Evolutionary conservation across 2,329 filamentous ascomycete species (phyloP), one percentile per base, ranked within the genome.

Genomic region (Diplodia scrobiculata): DNA sequence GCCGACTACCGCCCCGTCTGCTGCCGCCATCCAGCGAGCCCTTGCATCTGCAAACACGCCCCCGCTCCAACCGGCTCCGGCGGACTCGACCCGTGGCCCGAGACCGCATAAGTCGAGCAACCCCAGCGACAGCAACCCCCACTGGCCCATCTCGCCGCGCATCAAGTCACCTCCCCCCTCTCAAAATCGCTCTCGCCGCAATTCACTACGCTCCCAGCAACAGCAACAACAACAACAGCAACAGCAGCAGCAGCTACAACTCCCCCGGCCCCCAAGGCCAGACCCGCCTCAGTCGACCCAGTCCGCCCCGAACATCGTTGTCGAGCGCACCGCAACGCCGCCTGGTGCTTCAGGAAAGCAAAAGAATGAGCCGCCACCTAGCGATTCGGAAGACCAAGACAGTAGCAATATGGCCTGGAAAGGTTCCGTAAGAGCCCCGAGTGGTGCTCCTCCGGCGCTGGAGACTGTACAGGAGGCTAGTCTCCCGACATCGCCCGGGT

Each of bases 381-480:
- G 72, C 71, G 78, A 78, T 63, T 69, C 72, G 34, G 78, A 79
- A 19, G 74, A 78, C 63, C 76, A 79, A 63, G 68, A 71, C 47
- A 69, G 70, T 27, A 67, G 74, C 66, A 74, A 72, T 66, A 74
- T 77, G 55, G 51, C 38, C 25, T 36, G 63, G 47, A 82, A 82
- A 69, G 74, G 71, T 14, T 72, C 77, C 13, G 72, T 76, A 74
- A 86, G 88, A 70, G 85, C 84, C 67, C 82, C 84, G 63, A 87
- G 83, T 73, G 84, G 83, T 62, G 70, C 68, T 66, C 84, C 83
- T 62, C 84, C 88, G 58, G 86, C 86, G 55, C 80, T 97, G 66
- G 94, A 96, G 79, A 97, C 95, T 0, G 94, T 98, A 17, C 90
- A 97, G 75, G 94, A 97, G 82, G 88, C 90, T 64, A 95, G 91